phyloP scores from a whole-genome alignment of 2,329 filamentous ascomycete species.

The Beauveria varroae region DNA sequence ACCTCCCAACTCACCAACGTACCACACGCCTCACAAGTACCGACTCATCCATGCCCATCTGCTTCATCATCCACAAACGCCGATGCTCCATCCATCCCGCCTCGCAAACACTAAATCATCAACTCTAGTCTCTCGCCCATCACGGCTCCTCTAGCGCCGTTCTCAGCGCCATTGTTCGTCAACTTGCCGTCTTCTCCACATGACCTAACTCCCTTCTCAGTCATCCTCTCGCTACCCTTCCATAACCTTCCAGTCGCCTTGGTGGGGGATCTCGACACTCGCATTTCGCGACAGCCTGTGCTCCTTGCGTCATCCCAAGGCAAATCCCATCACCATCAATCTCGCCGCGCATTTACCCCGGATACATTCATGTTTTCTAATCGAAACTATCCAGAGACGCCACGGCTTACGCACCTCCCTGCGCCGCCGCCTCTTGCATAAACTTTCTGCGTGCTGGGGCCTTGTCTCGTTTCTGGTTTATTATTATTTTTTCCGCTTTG shows the following conservation, averaged over 20 bases:
- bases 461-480: neutral
- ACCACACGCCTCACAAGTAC: neutral
- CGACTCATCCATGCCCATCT: neutral
- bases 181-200: neutral
- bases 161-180: neutral
- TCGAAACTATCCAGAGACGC: neutral
- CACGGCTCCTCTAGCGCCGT: neutral
- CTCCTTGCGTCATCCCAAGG: conserved; percentile 10
- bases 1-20: neutral
- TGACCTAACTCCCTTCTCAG: neutral
- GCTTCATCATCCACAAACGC: neutral
- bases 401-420: neutral
- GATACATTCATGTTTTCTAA: conserved; percentile 4
- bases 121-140: neutral
- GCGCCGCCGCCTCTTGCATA: conserved; percentile 2
- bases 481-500: neutral
- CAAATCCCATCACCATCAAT: neutral
- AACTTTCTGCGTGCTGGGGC: neutral
- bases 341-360: neutral
- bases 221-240: neutral
- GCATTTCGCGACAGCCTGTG: conserved; percentile 9
- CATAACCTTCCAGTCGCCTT: conserved; percentile 1
- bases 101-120: neutral
- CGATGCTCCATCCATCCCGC: neutral
- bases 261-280: neutral